Evolutionary conservation across 805 yeast genomes (phyloP), one percentile per base, ranked within the genome.

Genomic region (Cyberlindnera amylophila): DNA sequence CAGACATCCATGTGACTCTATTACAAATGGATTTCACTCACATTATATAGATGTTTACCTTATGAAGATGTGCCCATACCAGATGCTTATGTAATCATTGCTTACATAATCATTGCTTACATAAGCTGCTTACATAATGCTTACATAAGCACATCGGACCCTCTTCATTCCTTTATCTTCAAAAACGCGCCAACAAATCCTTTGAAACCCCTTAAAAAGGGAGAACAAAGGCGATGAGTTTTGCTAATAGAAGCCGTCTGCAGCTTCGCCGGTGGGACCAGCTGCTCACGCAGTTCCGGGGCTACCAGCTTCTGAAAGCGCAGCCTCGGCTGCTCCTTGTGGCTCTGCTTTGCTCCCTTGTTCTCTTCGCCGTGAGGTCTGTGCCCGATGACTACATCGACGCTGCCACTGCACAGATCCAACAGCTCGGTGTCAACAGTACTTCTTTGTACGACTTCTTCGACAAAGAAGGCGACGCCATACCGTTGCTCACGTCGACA

Each of bases 391-490:
- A 17, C 32, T 26, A 27, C 13, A 6, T 36, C 12, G 39, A 29
- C 14, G 26, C 15, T 12, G 39, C 39, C 4, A 19, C 34, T 4
- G 13, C 34, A 5, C 18, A 24, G 12, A n/a, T 36, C 27, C 19
- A 36, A 14, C 30, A 27, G 14, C 30, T 27, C 30, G 30, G 24
- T 6, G 15, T 36, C 31, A 36, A 36, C 32, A 28, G 11, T 4
- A 36, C 39, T 16, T 34, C 38, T 4, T 15, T 39, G 14, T 39
- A 39, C 17, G 42, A 39, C 34, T 39, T 34, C 38, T 39, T 39
- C 16, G 42, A 39, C 17, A 6, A 23, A 10, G 38, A 33, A 15
- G 19, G 13, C 15, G 34, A 30, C 13, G 13, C 34, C 10, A 8
- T 10, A 6, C 24, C 32, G 17, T 15, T 32, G 4, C 12, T 24